phyloP scores from a whole-genome alignment of 192 early-diverging fungal genomes.

The Dimargaris verticillata region DNA sequence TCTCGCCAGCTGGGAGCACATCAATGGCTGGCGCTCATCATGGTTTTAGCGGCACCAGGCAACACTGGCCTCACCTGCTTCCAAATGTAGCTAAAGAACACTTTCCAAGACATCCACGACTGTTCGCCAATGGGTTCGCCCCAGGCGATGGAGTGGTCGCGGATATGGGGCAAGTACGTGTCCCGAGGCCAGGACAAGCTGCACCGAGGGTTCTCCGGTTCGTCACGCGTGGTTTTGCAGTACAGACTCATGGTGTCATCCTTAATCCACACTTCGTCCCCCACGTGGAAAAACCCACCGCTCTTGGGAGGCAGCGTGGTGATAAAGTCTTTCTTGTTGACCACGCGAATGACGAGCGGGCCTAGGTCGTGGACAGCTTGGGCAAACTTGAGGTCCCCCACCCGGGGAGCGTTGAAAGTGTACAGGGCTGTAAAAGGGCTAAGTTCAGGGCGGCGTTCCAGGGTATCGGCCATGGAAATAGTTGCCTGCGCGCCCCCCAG shows the following conservation, averaged over 20 bases:
- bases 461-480: not conserved
- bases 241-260: not conserved
- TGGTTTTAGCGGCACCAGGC: too few relatives aligned
- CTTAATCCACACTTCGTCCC: constrained; percentile 4
- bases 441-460: not conserved
- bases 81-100: too few relatives aligned
- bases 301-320: not conserved
- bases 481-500: not conserved
- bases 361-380: not conserved
- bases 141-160: not conserved
- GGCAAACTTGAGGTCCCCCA: not conserved
- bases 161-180: not conserved
- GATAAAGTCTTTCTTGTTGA: not conserved
- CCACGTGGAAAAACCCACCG: not conserved
- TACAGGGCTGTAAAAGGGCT: not conserved
- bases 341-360: not conserved
- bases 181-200: constrained; percentile 1
- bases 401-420: not conserved
- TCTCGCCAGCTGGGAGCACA: too few relatives aligned
- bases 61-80: too few relatives aligned
- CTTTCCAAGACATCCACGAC: too few relatives aligned
- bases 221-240: not conserved
- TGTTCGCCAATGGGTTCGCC: not conserved
- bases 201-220: not conserved
- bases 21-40: too few relatives aligned